Evolutionary conservation across 352 stramenopile genomes (phyloP).

Genomic region (Phytophthora pinifolia): DNA sequence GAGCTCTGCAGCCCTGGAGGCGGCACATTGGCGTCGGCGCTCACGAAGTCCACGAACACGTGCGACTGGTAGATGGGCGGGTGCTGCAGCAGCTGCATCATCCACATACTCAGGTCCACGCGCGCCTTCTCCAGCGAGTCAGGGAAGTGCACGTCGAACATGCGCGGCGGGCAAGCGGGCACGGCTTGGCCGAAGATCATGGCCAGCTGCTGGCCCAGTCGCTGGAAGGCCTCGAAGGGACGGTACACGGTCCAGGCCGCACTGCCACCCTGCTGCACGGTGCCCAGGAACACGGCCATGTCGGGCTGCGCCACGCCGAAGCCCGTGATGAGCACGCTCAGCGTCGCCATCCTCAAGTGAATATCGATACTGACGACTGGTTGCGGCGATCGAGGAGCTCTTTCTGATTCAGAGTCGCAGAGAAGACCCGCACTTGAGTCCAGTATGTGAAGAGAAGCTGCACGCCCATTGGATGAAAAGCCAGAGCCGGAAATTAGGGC

Average conservation of each 20-base stretch:
- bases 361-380: slow-evolving; percentile 26
- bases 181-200: slow-evolving; percentile 73
- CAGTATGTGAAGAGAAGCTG: slow-evolving; percentile 9
- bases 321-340: slow-evolving; percentile 75
- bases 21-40: slow-evolving; percentile 71
- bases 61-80: slow-evolving; percentile 81
- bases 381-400: slow-evolving; percentile 6
- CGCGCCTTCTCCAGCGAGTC: slow-evolving; percentile 74
- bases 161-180: slow-evolving; percentile 51
- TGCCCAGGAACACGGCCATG: slow-evolving; percentile 71
- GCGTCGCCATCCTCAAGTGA: slow-evolving; percentile 45
- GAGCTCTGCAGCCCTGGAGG: slow-evolving; percentile 47
- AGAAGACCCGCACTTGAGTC: slow-evolving; percentile 16
- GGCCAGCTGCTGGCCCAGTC: slow-evolving; percentile 61
- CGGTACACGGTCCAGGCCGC: slow-evolving; percentile 79
- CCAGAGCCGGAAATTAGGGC: slow-evolving; percentile 18
- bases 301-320: slow-evolving; percentile 65
- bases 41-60: slow-evolving; percentile 84
- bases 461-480: slow-evolving; percentile 25
- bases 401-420: slow-evolving; percentile 20
- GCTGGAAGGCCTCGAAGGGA: slow-evolving; percentile 74
- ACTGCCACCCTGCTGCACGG: slow-evolving; percentile 66
- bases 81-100: slow-evolving; percentile 81
- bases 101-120: slow-evolving; percentile 76
- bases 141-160: slow-evolving; percentile 62